phyloP scores from a whole-genome alignment of 129 eudicot species.

The Scalesia atractyloides region DNA sequence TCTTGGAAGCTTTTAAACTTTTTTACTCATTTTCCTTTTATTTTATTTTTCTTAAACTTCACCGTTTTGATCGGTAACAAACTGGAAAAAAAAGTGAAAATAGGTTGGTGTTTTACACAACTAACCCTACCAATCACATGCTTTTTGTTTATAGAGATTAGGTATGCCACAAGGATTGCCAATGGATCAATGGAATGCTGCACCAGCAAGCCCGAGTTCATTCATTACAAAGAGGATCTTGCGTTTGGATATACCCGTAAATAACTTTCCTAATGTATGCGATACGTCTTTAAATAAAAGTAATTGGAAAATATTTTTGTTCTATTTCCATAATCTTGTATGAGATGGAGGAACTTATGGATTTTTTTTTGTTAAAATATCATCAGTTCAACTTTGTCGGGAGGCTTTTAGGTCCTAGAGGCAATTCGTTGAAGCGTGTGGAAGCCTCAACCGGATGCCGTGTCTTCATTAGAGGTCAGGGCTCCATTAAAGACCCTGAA shows the following conservation, averaged over 20 bases:
- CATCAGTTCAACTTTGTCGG: conserved; percentile 86
- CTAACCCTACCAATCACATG: neutral
- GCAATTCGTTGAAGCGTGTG: conserved; percentile 87
- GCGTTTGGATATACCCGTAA: conserved; percentile 87
- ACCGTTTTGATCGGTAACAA: neutral
- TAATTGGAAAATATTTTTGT: neutral
- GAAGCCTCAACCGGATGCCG: conserved; percentile 96
- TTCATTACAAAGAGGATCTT: conserved; percentile 63
- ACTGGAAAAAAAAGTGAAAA: conserved; percentile 8
- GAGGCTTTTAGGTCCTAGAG: conserved; percentile 87
- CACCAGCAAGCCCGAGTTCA: conserved; percentile 81
- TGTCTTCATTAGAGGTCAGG: conserved; percentile 85
- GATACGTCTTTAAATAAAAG: neutral
- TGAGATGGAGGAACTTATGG: conserved; percentile 1
- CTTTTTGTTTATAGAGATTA: conserved; percentile 49
- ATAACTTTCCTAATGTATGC: conserved; percentile 86
- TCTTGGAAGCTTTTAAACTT: neutral
- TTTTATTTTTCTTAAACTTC: neutral
- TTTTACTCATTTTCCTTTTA: neutral
- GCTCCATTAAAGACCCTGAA: conserved; percentile 83
- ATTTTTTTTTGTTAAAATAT: conserved; percentile 11
- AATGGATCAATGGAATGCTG: conserved; percentile 69
- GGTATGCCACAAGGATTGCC: conserved; percentile 62
- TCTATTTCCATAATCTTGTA: conserved; percentile 10
- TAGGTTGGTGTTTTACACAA: neutral